phyloP scores from a whole-genome alignment of 1,284 basidiomycete species.

The Fomes fomentarius region DNA sequence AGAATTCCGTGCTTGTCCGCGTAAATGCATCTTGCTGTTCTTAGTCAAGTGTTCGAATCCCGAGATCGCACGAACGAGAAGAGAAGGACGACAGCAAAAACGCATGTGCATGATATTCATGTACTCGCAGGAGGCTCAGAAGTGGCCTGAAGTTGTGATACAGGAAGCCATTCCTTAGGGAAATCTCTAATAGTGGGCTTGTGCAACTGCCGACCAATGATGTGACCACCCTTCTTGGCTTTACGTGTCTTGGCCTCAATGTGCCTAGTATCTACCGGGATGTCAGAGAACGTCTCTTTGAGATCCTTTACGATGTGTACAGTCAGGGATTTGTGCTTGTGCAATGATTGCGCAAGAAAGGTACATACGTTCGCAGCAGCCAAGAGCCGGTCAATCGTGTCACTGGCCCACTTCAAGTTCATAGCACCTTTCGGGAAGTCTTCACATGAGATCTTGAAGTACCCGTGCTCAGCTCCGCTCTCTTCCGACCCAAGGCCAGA shows the following conservation, averaged over 20 bases:
- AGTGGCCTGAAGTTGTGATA: constrained; percentile 12
- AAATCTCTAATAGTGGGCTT: constrained; percentile 76
- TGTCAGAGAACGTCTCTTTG: constrained; percentile 56
- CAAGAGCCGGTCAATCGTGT: constrained; percentile 74
- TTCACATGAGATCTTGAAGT: constrained; percentile 86
- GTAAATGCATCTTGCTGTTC: background rate
- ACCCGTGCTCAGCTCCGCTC: constrained; percentile 65
- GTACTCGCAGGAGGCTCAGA: constrained; percentile 18
- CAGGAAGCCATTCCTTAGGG: constrained; percentile 80
- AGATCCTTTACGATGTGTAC: constrained; percentile 42
- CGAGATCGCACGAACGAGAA: background rate
- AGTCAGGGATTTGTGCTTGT: background rate
- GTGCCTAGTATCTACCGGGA: constrained; percentile 82
- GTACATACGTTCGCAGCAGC: constrained; percentile 75
- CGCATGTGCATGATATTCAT: constrained; percentile 14
- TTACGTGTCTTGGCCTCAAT: constrained; percentile 71
- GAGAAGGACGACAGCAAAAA: constrained; percentile 3
- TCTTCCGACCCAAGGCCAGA: constrained; percentile 53
- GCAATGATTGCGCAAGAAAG: background rate
- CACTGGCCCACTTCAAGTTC: constrained; percentile 89
- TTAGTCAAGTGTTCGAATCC: background rate
- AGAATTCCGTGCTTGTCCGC: constrained; percentile 7
- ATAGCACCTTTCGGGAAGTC: constrained; percentile 75
- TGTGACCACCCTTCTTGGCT: constrained; percentile 70
- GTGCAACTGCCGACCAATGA: constrained; percentile 55